Evolutionary conservation across 176 grass and related monocot genomes (phyloP), one percentile per base, ranked within the genome.

Genomic region (Avena sativa): DNA sequence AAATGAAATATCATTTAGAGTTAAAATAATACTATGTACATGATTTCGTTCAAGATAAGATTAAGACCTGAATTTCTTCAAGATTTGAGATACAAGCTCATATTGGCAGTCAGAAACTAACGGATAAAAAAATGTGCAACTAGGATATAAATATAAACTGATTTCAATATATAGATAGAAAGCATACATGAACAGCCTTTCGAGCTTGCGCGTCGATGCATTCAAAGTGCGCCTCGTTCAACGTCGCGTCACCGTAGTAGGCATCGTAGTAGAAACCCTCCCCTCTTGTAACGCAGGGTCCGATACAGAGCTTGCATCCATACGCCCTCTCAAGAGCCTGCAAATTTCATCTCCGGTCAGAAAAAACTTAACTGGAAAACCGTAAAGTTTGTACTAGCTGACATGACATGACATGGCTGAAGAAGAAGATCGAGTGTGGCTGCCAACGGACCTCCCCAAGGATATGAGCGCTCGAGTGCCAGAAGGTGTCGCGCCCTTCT

Each of bases 191-290:
- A 85, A 83, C 96, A 88, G 93, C 93, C 78, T 95, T 95, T 47
- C 87, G 87, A 79, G 96, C 93, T 77, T 93, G 91, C 83, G 75
- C 78, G 71, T 98, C 79, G 66, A 98, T 92, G 52, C 87, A 78
- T 58, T 82, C 84, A 85, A 98, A 98, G 78, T 98, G 91, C 1
- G 86, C 86, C 23, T 98, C 93, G 21, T 94, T 98, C 86, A 98
- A 81, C 46, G 96, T 98, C 68, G 90, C 63, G 30, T 92, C 86
- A 32, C 93, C 47, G 84, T 98, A 98, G 80, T 91, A 93, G 62
- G 93, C 96, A 91, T 98, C 96, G 77, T 98, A 98, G 79, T 94
- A 98, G 88, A 98, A 98, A 61, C 96, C 96, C 88, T 95, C 93
- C 67, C 46, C 96, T 94, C 93, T 95, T 81, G 96, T 95, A n/a